phyloP scores from a whole-genome alignment of 495 filamentous ascomycete species.

The Trichoderma asperelloides region DNA sequence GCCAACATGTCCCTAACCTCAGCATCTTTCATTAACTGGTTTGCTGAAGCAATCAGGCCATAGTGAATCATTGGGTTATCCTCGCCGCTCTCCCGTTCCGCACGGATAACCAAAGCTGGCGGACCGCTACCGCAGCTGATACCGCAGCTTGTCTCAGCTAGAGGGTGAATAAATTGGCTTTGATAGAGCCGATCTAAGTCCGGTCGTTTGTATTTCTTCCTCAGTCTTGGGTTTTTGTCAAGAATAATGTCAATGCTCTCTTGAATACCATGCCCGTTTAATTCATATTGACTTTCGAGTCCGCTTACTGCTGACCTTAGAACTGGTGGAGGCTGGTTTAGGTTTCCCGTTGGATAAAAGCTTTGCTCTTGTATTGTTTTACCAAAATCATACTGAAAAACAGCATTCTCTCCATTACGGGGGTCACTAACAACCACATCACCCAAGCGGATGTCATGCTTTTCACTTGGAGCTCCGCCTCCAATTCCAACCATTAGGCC shows the following conservation, averaged over 20 bases:
- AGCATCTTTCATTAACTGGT: background rate
- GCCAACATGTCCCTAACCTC: constrained; percentile 10
- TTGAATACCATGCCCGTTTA: constrained; percentile 17
- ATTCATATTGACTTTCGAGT: constrained; percentile 15
- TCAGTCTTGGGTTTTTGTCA: constrained; percentile 16
- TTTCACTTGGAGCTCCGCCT: constrained; percentile 27
- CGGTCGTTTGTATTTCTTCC: constrained; percentile 22
- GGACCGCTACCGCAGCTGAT: background rate
- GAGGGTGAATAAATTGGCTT: background rate
- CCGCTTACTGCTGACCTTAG: constrained; percentile 15
- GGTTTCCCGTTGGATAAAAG: constrained; percentile 20
- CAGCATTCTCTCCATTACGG: constrained; percentile 13
- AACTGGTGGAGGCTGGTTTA: constrained; percentile 26
- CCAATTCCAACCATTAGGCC: constrained; percentile 42
- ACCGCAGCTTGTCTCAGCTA: background rate
- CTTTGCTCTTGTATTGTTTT: constrained; percentile 18
- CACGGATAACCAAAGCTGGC: background rate
- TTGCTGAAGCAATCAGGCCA: background rate
- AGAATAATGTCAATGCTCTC: constrained; percentile 18
- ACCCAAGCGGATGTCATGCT: constrained; percentile 26
- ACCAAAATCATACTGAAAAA: constrained; percentile 27
- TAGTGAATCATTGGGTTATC: background rate
- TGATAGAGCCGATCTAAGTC: background rate
- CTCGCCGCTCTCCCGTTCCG: background rate
- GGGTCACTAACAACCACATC: constrained; percentile 20